Evolutionary conservation across 2,329 filamentous ascomycete species (phyloP).

Genomic region (Simplicillium aogashimaense): DNA sequence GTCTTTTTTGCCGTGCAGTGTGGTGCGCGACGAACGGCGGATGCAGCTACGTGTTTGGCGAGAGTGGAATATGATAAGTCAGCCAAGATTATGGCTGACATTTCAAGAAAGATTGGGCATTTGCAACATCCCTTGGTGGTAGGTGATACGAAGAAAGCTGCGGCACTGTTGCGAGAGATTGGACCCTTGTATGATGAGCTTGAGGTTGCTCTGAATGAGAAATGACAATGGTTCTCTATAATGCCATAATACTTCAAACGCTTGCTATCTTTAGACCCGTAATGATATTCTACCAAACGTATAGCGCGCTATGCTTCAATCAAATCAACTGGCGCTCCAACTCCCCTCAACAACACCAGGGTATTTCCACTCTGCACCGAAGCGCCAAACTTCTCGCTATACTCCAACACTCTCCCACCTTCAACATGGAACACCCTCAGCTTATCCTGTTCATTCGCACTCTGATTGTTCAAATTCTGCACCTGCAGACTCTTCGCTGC

Average conservation of each 20-base stretch:
- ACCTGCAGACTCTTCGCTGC: conserved; percentile 71
- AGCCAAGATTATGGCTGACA: conserved; percentile 4
- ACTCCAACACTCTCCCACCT: conserved; percentile 76
- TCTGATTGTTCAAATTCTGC: conserved; percentile 74
- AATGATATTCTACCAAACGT: conserved; percentile 2
- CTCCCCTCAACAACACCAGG: conserved; percentile 76
- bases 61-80: conserved; percentile 6
- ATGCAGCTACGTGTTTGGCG: conserved; percentile 8
- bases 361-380: conserved; percentile 75
- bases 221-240: neutral
- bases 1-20: conserved; percentile 9
- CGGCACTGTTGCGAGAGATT: conserved; percentile 5
- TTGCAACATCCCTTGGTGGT: conserved; percentile 9
- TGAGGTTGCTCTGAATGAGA: conserved; percentile 1
- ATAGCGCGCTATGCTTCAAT: conserved; percentile 39
- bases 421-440: conserved; percentile 90
- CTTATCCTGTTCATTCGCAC: conserved; percentile 65
- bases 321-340: conserved; percentile 68
- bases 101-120: conserved; percentile 7
- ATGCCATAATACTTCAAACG: neutral
- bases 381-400: conserved; percentile 72
- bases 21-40: conserved; percentile 8
- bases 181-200: conserved; percentile 9
- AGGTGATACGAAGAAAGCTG: conserved; percentile 3
- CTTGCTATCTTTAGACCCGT: no score